These are phyloP conservation scores for Trametes villosa DNA, from an alignment of 768 basidiomycete genomes.

Conservation along the genomic window DNA sequence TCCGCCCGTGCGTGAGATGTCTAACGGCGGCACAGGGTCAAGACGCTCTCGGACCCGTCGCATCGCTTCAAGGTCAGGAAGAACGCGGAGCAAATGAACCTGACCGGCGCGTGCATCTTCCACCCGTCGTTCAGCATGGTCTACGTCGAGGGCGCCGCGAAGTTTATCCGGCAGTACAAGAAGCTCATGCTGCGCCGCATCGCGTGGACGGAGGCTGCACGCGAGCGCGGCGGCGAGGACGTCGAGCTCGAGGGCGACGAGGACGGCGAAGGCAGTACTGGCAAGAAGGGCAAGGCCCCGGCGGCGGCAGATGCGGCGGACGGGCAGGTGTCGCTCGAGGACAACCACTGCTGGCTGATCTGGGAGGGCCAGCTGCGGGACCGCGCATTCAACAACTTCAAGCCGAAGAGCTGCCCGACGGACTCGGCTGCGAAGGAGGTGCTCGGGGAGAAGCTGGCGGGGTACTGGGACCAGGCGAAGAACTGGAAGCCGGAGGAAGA, in stretches of 20 bases:
- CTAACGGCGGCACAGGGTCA: constrained; percentile 56
- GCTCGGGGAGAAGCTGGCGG: constrained; percentile 81
- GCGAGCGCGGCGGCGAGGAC: constrained; percentile 74
- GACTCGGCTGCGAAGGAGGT: constrained; percentile 86
- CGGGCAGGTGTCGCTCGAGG: constrained; percentile 62
- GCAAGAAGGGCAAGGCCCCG: constrained; percentile 43
- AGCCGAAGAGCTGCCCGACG: constrained; percentile 79
- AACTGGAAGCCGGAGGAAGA: constrained; percentile 86
- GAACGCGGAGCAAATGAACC: constrained; percentile 90
- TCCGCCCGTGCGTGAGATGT: not conserved
- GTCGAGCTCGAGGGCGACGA: constrained; percentile 64
- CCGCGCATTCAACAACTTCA: constrained; percentile 78
- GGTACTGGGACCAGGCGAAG: constrained; percentile 96
- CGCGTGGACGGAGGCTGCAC: constrained; percentile 90
- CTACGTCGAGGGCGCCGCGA: constrained; percentile 90
- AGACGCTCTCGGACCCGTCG: constrained; percentile 85
- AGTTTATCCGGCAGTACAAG: constrained; percentile 86
- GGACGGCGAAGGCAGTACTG: constrained; percentile 39
- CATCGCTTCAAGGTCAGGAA: constrained; percentile 97
- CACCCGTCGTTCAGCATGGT: constrained; percentile 89
- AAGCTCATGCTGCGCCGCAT: constrained; percentile 86
- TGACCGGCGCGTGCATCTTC: constrained; percentile 91
- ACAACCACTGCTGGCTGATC: constrained; percentile 87
- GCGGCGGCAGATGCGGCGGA: constrained; percentile 35
- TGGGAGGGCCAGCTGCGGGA: constrained; percentile 94